Evolutionary conservation across 768 basidiomycete species (phyloP).

Genomic region (Russula olivacea): DNA sequence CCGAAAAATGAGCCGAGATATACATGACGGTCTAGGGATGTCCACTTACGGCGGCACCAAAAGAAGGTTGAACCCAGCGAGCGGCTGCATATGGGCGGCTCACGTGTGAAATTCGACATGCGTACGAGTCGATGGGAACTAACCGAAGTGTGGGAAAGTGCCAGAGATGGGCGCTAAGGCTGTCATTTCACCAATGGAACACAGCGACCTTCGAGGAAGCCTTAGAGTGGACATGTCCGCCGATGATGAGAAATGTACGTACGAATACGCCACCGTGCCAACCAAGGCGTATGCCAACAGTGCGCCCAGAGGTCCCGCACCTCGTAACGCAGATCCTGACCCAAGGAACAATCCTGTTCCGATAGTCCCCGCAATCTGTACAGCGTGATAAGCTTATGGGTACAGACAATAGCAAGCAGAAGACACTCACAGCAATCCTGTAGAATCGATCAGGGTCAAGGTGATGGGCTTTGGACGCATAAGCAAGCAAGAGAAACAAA

Average conservation of each 20-base stretch:
- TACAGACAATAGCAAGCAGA: neutral
- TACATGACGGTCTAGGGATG: neutral
- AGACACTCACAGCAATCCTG: constrained; percentile 56
- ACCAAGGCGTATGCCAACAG: constrained; percentile 59
- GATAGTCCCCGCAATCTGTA: constrained; percentile 67
- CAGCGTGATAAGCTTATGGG: neutral
- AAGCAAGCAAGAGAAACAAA: constrained; percentile 31
- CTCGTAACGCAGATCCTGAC: constrained; percentile 53
- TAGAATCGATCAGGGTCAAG: neutral
- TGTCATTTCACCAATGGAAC: constrained; percentile 75
- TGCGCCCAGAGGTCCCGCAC: constrained; percentile 62
- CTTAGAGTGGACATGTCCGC: neutral
- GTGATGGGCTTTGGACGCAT: too few relatives aligned
- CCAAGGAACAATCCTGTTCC: constrained; percentile 72
- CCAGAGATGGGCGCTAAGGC: constrained; percentile 73
- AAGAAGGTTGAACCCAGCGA: constrained; percentile 36
- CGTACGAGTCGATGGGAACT: constrained; percentile 9
- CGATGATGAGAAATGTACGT: constrained; percentile 30
- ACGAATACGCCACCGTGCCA: constrained; percentile 62
- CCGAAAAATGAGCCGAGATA: neutral
- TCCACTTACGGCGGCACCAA: constrained; percentile 33
- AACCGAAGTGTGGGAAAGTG: constrained; percentile 68
- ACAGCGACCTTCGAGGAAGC: constrained; percentile 42
- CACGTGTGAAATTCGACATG: neutral
- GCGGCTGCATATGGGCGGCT: constrained; percentile 23